Conservation (phyloP, 1,284 basidiomycete species). For the Apiotrichum sp. region DNA sequence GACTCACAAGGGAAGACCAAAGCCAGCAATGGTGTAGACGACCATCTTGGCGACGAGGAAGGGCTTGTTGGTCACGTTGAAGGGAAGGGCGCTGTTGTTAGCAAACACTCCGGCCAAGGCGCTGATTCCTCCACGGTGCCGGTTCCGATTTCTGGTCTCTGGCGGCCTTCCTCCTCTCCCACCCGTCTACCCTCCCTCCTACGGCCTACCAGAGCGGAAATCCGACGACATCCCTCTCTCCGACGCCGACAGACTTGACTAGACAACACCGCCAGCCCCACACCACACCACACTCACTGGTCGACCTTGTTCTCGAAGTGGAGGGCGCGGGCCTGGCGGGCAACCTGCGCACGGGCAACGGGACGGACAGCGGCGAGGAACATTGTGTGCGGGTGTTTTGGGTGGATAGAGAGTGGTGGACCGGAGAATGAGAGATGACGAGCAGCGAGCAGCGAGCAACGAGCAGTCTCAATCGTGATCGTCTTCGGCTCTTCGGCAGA, state of each 20-base stretch:
- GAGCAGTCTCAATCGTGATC: too few relatives aligned
- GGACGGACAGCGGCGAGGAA: constrained; percentile 14
- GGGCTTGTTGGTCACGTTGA: constrained; percentile 33
- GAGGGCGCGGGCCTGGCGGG: constrained; percentile 11
- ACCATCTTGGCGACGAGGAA: constrained; percentile 36
- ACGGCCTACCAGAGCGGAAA: neutral
- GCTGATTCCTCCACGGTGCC: too few relatives aligned
- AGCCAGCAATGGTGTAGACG: constrained; percentile 20
- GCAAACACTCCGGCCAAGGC: too few relatives aligned
- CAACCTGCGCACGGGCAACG: constrained; percentile 5
- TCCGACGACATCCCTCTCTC: neutral
- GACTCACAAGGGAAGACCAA: constrained; percentile 20
- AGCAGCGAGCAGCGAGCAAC: neutral
- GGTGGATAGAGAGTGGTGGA: constrained; percentile 2
- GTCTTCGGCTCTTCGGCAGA: too few relatives aligned
- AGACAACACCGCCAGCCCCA: neutral
- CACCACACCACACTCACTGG: constrained; percentile 9
- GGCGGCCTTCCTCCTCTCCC: too few relatives aligned
- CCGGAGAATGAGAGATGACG: constrained; percentile 1
- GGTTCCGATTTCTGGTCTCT: too few relatives aligned
- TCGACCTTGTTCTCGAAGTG: constrained; percentile 19
- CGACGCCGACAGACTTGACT: neutral
- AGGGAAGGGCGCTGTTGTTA: constrained; percentile 35
- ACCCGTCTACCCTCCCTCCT: too few relatives aligned
- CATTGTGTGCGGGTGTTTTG: constrained; percentile 5